These are phyloP conservation scores for Sporothrix humicola DNA, from an alignment of 2,329 filamentous ascomycete genomes.

Conservation along the genomic window DNA sequence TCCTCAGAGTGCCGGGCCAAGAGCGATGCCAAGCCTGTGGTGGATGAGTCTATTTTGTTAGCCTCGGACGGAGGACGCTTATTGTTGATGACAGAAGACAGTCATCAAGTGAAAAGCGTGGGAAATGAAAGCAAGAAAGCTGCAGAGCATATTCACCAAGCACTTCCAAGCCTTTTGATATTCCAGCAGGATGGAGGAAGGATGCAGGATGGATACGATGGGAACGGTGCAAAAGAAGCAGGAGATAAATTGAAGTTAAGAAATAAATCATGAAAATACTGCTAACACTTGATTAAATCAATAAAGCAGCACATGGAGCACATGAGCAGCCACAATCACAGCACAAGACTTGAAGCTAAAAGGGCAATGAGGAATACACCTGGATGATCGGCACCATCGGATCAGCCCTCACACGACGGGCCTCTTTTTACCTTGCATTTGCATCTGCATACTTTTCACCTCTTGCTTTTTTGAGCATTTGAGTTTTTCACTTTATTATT, in stretches of 20 bases:
- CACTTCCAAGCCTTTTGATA: not conserved
- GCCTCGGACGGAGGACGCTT: slow-evolving; percentile 26
- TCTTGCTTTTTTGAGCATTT: not conserved
- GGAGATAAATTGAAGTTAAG: not conserved
- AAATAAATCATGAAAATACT: not conserved
- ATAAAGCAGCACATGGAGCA: not conserved
- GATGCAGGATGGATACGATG: not conserved
- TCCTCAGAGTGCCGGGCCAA: slow-evolving; percentile 28
- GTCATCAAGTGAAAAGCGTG: not conserved
- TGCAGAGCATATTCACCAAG: not conserved
- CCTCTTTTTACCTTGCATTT: slow-evolving; percentile 1
- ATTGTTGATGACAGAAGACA: slow-evolving; percentile 3
- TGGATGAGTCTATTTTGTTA: slow-evolving; percentile 34
- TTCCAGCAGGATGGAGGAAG: slow-evolving; percentile 5
- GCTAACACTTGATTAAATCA: not conserved
- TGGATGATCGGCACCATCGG: slow-evolving; percentile 33
- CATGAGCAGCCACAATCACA: not conserved
- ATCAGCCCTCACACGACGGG: slow-evolving; percentile 10
- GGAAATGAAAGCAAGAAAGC: not conserved
- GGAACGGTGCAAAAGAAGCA: not conserved
- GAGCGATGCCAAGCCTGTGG: slow-evolving; percentile 32
- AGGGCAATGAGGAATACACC: not conserved
- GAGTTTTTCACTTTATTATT: not conserved
- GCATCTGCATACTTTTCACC: not conserved
- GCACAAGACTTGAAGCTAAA: not conserved